These are phyloP conservation scores for Diplodia corticola DNA, from an alignment of 2,329 filamentous ascomycete genomes.

Conservation along the genomic window DNA sequence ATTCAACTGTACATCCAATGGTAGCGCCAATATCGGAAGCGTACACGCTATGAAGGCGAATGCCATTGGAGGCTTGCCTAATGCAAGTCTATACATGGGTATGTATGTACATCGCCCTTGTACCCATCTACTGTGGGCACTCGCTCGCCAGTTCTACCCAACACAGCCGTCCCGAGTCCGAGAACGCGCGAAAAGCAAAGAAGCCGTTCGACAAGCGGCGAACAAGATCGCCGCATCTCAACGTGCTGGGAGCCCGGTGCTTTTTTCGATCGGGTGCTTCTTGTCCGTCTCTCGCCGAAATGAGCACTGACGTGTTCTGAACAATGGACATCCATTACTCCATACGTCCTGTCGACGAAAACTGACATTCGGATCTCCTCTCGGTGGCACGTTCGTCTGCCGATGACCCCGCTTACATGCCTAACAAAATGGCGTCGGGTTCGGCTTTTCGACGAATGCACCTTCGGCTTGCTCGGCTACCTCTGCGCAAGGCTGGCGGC, in stretches of 20 bases:
- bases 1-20: not conserved
- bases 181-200: not conserved
- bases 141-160: not conserved
- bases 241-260: not conserved
- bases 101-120: slow-evolving; percentile 9
- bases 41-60: not conserved
- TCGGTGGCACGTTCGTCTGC: not conserved
- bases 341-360: not conserved
- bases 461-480: not conserved
- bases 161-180: not conserved
- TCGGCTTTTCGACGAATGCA: not conserved
- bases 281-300: not conserved
- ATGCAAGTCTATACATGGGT: not conserved
- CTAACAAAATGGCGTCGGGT: not conserved
- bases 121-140: not conserved
- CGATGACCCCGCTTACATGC: not conserved
- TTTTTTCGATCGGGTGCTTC: not conserved
- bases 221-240: not conserved
- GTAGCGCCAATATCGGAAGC: not conserved
- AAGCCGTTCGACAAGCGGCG: not conserved
- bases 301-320: not conserved
- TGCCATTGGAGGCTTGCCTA: not conserved
- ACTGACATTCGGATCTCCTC: not conserved
- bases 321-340: not conserved
- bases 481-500: not conserved